Evolutionary conservation across 306 rosid species (phyloP).

Genomic region (Quercus aquifolioides): DNA sequence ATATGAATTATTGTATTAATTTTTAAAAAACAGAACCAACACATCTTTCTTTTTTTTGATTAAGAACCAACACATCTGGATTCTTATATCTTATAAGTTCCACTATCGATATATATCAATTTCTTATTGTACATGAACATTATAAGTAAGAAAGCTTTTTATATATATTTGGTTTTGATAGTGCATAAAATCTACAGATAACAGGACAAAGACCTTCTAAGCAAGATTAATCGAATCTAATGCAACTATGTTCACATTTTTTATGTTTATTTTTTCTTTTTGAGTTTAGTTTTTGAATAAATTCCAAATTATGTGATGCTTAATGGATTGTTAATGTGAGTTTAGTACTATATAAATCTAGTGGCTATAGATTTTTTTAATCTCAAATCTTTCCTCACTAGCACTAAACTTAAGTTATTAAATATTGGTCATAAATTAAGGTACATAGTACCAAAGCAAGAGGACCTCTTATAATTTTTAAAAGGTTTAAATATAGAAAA

Average conservation of each 20-base stretch:
- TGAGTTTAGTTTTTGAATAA: background rate
- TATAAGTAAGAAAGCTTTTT: background rate
- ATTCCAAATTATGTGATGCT: background rate
- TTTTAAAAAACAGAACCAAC: no score
- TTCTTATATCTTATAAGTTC: background rate
- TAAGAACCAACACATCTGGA: no score
- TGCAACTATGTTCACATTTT: background rate
- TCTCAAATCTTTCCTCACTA: background rate
- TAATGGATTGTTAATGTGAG: background rate
- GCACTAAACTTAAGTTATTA: background rate
- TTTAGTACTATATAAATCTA: background rate
- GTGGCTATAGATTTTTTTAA: background rate
- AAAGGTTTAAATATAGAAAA: background rate
- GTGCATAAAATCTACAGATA: background rate
- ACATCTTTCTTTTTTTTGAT: no score
- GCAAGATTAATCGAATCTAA: slow-evolving; percentile 21
- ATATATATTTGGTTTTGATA: background rate
- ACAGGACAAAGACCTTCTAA: slow-evolving; percentile 1
- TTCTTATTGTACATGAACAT: background rate
- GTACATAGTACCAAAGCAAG: background rate
- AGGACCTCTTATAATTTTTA: background rate
- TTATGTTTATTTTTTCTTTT: background rate
- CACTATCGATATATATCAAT: background rate
- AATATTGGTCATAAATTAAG: background rate
- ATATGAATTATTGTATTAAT: no score